A percentile compares a stretch with the other conserved stretches of the same genome.
Conservation (phyloP, 441 rosid species). For the Euphorbia celastroides region DNA sequence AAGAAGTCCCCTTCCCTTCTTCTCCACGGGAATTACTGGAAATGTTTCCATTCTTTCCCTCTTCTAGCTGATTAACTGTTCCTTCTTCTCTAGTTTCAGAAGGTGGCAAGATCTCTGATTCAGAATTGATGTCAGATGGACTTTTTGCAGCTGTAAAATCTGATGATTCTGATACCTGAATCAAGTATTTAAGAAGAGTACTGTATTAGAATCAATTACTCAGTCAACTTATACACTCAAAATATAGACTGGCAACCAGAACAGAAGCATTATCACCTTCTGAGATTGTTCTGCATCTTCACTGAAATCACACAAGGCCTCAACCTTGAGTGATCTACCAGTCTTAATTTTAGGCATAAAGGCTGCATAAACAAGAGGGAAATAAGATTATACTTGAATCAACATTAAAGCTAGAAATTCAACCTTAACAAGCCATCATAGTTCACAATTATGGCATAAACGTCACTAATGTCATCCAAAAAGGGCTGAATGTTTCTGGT, state of each 20-base stretch:
- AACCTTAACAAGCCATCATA: not conserved
- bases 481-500: too few species aligned
- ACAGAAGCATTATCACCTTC: conserved; percentile 31
- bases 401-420: not conserved
- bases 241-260: not conserved
- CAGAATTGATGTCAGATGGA: conserved; percentile 19
- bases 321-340: conserved; percentile 63
- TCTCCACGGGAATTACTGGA: conserved; percentile 1
- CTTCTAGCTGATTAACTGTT: conserved; percentile 23
- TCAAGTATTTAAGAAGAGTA: not conserved
- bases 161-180: conserved; percentile 39
- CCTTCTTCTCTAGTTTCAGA: conserved; percentile 26
- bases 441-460: not conserved
- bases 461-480: too few species aligned
- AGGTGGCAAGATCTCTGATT: too few species aligned
- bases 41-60: conserved; percentile 15
- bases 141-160: conserved; percentile 19
- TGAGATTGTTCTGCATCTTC: conserved; percentile 54
- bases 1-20: conserved; percentile 16
- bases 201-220: not conserved
- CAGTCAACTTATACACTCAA: not conserved
- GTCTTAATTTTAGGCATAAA: conserved; percentile 79
- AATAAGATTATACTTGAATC: not conserved
- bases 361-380: conserved; percentile 43
- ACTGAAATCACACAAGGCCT: conserved; percentile 67